These are phyloP conservation scores for Syzygium grande DNA, from an alignment of 345 rosid genomes.

Conservation along the genomic window DNA sequence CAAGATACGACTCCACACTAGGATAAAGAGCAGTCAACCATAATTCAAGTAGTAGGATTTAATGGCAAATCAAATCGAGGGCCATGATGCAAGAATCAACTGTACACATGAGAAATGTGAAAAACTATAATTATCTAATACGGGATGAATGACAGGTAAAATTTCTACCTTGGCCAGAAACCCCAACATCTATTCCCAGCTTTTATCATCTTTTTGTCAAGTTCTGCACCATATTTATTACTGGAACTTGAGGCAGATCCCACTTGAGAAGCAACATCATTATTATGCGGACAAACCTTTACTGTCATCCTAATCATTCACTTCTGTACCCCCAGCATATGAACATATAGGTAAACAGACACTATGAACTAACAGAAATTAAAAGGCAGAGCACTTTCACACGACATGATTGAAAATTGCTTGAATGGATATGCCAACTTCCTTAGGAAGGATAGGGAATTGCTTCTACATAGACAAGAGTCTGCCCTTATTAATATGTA, in stretches of 20 bases:
- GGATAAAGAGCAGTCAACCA: neutral
- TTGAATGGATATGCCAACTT: neutral
- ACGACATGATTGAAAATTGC: neutral
- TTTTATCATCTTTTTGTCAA: neutral
- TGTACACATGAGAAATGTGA: neutral
- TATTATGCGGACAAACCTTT: neutral
- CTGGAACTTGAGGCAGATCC: neutral
- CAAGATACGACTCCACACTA: neutral
- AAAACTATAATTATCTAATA: neutral
- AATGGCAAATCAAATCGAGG: neutral
- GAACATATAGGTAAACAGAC: neutral
- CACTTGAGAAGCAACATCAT: neutral
- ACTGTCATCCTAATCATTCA: neutral
- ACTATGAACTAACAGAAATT: neutral
- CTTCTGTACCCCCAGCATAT: neutral
- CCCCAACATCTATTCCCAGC: neutral
- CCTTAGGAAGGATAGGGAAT: neutral
- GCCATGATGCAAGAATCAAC: neutral
- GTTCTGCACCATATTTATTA: neutral
- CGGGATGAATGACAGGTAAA: neutral
- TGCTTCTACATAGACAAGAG: neutral
- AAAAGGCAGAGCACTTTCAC: neutral
- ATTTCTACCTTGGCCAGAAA: neutral
- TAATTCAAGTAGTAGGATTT: neutral
- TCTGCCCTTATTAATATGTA: neutral